Base-by-base conservation (phyloP, 805 yeast genomes). In the Barnettozyma salicaria region DNA sequence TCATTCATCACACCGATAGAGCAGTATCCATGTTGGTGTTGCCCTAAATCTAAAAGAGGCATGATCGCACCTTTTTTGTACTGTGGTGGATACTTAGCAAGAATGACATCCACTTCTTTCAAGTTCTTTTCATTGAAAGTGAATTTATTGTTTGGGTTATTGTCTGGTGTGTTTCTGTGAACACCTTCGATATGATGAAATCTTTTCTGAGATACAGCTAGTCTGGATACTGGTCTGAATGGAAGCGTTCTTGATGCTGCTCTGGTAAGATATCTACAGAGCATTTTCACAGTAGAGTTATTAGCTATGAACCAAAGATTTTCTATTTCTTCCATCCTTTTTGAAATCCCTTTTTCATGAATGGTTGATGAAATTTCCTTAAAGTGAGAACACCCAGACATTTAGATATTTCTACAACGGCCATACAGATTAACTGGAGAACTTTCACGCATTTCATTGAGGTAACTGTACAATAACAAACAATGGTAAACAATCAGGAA, bases 1-100 rank as follows among this genome's bases (percentile, higher is more conserved):
- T 86, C 81, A 67, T 85, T 84, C 95, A 85, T 85, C 45, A 84
- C 92, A 23, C 86, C 70, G 50, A 85, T 81, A 27, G 94, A 83
- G 29, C 92, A 81, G 68, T 80, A 85, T 1, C 95, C 95, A 39
- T 70, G 69, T 62, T 85, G 95, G 53, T 94, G 81, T 65, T 85
- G 95, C 27, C 92, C 95, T 45, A 85, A 67, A 56, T 84, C 94
- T 44, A 85, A 70, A 43, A 85, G 69, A 8, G 95, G 94, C 95
- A 85, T 86, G 41, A 79, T 78, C 3, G 95, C 95, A 22, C 81
- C 84, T 63, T 86, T 86, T 59, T 84, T 85, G 63, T 86, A 85
- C 58, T 85, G 90, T 19, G 83, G 69, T 9, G 95, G 95, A 59
- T 85, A 85, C 65, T 83, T 83, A 52, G 81, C 74, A 36, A 85